Conservation (phyloP, 305 asterid genomes). For the Fraxinus latifolia region DNA sequence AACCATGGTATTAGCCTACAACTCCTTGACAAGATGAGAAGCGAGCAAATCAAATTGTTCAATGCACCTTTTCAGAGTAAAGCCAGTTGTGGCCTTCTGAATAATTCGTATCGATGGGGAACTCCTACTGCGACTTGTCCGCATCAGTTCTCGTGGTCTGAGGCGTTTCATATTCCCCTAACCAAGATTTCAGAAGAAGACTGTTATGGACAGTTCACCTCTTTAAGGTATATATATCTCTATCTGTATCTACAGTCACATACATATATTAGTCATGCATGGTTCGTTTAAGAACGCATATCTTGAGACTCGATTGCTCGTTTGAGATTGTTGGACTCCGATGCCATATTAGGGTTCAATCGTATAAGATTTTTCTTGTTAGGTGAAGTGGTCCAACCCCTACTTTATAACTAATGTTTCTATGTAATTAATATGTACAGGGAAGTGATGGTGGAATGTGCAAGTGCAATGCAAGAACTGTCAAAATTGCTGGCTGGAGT, state of each 20-base stretch:
- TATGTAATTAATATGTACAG: conserved; percentile 21
- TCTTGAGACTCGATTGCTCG: background rate
- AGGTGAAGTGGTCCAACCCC: background rate
- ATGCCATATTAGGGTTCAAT: background rate
- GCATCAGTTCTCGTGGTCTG: conserved; percentile 65
- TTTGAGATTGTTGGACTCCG: background rate
- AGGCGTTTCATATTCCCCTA: conserved; percentile 67
- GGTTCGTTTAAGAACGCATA: background rate
- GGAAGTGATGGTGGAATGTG: conserved; percentile 65
- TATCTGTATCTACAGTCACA: background rate
- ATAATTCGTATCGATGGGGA: conserved; percentile 75
- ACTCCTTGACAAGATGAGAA: conserved; percentile 43
- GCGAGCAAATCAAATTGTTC: conserved; percentile 48
- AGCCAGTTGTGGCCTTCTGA: conserved; percentile 42
- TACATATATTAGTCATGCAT: background rate
- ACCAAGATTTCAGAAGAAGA: conserved; percentile 41
- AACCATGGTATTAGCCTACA: conserved; percentile 60
- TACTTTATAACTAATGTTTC: background rate
- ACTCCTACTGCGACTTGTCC: conserved; percentile 44
- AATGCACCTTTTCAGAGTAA: conserved; percentile 46
- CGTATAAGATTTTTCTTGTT: background rate
- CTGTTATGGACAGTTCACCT: conserved; percentile 48
- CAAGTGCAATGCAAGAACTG: conserved; percentile 55
- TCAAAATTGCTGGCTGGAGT: conserved; percentile 42
- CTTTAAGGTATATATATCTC: conserved; percentile 42